Conservation (phyloP, 192 early-diverging fungal genomes). For the Coemansia sp. region DNA sequence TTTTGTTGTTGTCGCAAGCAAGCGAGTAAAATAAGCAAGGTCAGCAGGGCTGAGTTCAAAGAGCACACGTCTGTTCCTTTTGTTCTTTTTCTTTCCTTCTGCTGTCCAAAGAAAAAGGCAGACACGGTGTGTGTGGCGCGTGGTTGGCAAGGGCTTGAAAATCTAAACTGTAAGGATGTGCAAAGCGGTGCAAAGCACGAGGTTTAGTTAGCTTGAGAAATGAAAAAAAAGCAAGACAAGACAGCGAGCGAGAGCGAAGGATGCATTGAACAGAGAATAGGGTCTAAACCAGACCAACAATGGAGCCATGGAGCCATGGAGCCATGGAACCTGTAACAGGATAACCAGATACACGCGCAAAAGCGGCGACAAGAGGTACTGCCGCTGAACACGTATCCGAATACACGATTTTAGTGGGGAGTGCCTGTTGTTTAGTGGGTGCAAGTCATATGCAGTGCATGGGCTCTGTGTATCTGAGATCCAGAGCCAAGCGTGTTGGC, state of each 20-base stretch:
- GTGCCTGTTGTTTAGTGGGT: neutral
- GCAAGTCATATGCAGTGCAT: neutral
- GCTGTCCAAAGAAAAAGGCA: slow-evolving; percentile 2
- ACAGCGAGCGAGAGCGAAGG: neutral
- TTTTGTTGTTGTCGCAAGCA: neutral
- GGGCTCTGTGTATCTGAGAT: neutral
- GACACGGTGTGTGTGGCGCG: slow-evolving; percentile 2
- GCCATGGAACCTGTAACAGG: neutral
- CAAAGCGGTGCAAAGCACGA: neutral
- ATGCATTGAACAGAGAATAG: neutral
- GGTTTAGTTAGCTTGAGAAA: neutral
- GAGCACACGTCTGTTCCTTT: neutral
- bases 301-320: too few relatives aligned
- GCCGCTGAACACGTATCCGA: neutral
- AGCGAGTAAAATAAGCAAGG: neutral
- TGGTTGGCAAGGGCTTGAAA: neutral
- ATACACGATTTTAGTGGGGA: neutral
- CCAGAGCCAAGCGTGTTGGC: neutral
- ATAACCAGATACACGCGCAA: neutral
- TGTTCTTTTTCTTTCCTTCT: neutral
- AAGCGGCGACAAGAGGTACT: neutral
- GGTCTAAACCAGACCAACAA: neutral
- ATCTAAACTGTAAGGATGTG: slow-evolving; percentile 1
- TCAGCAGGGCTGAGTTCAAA: neutral
- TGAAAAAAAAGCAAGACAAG: neutral